These are phyloP conservation scores for Beauveria varroae DNA, from an alignment of 2,329 filamentous ascomycete genomes.

Conservation along the genomic window DNA sequence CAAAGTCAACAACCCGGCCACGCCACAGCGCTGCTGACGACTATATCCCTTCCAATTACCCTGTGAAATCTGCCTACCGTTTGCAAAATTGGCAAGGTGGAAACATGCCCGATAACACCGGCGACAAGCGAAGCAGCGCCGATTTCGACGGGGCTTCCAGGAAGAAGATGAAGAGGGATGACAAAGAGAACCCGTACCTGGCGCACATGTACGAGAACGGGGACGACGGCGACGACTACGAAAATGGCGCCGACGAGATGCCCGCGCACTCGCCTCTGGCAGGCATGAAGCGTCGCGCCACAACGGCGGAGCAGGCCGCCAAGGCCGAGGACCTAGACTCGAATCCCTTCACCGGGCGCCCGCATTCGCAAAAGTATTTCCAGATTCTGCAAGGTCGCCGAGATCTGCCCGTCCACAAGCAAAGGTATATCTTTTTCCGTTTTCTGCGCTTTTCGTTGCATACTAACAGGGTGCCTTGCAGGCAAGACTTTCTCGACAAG, in stretches of 20 bases:
- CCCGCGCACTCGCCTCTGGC: constrained; percentile 45
- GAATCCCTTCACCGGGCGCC: constrained; percentile 77
- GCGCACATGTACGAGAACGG: constrained; percentile 70
- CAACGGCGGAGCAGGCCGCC: constrained; percentile 67
- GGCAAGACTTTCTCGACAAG: constrained; percentile 85
- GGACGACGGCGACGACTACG: constrained; percentile 29
- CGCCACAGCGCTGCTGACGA: neutral
- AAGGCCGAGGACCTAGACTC: constrained; percentile 69
- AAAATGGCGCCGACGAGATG: constrained; percentile 24
- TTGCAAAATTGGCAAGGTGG: neutral
- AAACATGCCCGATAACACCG: constrained; percentile 17
- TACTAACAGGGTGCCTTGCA: constrained; percentile 22
- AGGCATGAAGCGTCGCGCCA: constrained; percentile 67
- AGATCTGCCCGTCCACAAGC: constrained; percentile 84
- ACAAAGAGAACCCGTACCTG: constrained; percentile 72
- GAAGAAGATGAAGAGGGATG: constrained; percentile 30
- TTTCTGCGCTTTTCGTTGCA: neutral
- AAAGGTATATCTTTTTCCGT: constrained; percentile 51
- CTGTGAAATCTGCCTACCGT: neutral
- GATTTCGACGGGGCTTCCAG: constrained; percentile 34
- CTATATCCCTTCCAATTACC: neutral
- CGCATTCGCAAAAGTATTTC: constrained; percentile 80
- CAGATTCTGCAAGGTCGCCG: constrained; percentile 77
- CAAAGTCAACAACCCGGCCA: neutral
- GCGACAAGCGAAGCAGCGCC: constrained; percentile 37